phyloP scores from a whole-genome alignment of 345 rosid genomes.

The Boechera stricta region DNA sequence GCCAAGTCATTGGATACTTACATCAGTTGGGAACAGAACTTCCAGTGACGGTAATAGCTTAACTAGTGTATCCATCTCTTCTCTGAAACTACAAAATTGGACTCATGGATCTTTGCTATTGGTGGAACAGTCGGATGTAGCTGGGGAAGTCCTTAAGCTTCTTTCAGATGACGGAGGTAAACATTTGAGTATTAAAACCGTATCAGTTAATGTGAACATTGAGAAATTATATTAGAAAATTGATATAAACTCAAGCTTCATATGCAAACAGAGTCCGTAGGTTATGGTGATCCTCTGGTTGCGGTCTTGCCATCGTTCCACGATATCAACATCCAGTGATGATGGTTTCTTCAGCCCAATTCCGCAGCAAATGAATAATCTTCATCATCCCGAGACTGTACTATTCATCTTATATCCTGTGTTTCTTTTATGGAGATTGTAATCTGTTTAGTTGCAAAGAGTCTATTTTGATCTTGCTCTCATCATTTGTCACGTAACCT shows the following conservation, averaged over 20 bases:
- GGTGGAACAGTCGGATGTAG: slow-evolving; percentile 81
- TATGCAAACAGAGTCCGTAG: slow-evolving; percentile 68
- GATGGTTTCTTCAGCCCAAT: not conserved
- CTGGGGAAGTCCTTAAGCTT: slow-evolving; percentile 88
- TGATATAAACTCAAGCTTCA: slow-evolving; percentile 3
- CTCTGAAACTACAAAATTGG: not conserved
- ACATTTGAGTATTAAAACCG: not conserved
- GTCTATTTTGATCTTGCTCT: slow-evolving; percentile 15
- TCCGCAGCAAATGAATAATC: not conserved
- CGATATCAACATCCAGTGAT: slow-evolving; percentile 52
- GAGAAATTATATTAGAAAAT: not conserved
- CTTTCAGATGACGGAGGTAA: slow-evolving; percentile 87
- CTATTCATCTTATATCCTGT: slow-evolving; percentile 27
- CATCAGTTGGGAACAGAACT: slow-evolving; percentile 79
- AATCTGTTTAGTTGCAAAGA: slow-evolving; percentile 25
- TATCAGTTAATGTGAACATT: not conserved
- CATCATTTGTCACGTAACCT: not conserved
- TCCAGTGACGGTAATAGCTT: slow-evolving; percentile 76
- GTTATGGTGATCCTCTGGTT: slow-evolving; percentile 85
- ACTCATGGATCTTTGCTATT: slow-evolving; percentile 23
- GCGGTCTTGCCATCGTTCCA: slow-evolving; percentile 90
- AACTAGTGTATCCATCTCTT: slow-evolving; percentile 16
- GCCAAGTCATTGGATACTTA: slow-evolving; percentile 85
- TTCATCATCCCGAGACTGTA: slow-evolving; percentile 13
- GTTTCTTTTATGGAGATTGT: slow-evolving; percentile 12